These are phyloP conservation scores for Fusarium drepaniforme DNA, from an alignment of 2,329 filamentous ascomycete species.

Conservation along the genomic window DNA sequence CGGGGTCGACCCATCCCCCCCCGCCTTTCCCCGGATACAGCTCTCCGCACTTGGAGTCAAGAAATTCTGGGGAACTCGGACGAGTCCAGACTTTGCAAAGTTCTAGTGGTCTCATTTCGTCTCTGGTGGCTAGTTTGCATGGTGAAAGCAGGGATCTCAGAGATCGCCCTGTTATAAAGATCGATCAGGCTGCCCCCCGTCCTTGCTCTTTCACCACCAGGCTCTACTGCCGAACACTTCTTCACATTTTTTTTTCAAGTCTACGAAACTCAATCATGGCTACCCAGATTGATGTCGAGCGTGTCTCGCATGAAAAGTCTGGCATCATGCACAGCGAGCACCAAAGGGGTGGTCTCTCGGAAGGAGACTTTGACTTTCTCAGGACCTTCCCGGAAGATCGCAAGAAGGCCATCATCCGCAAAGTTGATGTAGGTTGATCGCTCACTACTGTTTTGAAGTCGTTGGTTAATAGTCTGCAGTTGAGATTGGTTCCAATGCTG, in stretches of 20 bases:
- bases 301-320: conserved; percentile 39
- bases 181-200: neutral
- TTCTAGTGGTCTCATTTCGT: neutral
- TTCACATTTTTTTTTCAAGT: conserved; percentile 3
- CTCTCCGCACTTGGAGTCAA: conserved; percentile 18
- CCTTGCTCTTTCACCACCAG: neutral
- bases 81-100: neutral
- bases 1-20: conserved; percentile 4
- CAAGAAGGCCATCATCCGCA: conserved; percentile 46
- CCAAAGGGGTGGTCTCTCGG: conserved; percentile 31
- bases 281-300: conserved; percentile 41
- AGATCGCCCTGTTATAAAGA: neutral
- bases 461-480: conserved; percentile 20
- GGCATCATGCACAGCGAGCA: conserved; percentile 40
- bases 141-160: neutral
- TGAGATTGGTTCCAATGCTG: conserved; percentile 46
- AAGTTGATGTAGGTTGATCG: conserved; percentile 45
- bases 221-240: neutral
- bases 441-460: neutral
- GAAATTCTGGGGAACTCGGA: conserved; percentile 21
- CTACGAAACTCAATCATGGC: conserved; percentile 17
- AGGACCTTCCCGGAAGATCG: conserved; percentile 45
- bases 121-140: neutral
- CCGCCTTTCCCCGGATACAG: conserved; percentile 27
- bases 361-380: conserved; percentile 48